These are phyloP conservation scores for Aspergillus sclerotioniger DNA, from an alignment of 495 filamentous ascomycete genomes.

Conservation along the genomic window DNA sequence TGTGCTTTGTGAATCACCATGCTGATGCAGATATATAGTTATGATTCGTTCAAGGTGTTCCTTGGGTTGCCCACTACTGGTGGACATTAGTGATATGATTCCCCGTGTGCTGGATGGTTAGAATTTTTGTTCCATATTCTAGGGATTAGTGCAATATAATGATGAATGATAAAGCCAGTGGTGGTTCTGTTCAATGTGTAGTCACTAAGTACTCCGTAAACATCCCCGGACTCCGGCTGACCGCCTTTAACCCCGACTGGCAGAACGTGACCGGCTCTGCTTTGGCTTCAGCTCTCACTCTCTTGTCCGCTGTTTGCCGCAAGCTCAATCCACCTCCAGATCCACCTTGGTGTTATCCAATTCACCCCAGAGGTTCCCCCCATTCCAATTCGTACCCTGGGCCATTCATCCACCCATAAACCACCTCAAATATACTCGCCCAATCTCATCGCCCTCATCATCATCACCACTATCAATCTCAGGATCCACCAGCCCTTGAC, in stretches of 20 bases:
- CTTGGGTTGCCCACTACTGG: conserved; percentile 67
- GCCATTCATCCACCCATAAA: neutral
- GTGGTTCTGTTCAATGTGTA: neutral
- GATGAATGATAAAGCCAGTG: too few relatives aligned
- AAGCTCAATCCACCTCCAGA: neutral
- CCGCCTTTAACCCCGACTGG: conserved; percentile 21
- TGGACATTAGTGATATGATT: conserved; percentile 43
- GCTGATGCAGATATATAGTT: conserved; percentile 34
- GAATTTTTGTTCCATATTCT: neutral
- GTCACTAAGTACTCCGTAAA: neutral
- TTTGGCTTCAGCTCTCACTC: conserved; percentile 2
- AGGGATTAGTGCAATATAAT: neutral
- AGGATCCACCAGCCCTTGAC: neutral
- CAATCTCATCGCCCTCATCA: neutral
- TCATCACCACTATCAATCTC: neutral
- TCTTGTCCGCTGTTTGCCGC: neutral
- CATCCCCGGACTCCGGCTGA: conserved; percentile 5
- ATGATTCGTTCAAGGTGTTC: conserved; percentile 76
- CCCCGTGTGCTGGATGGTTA: neutral
- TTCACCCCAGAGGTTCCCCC: neutral
- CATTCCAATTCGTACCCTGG: neutral
- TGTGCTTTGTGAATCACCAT: conserved; percentile 1
- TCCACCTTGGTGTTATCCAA: neutral
- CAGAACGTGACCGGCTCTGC: conserved; percentile 23
- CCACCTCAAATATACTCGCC: neutral